Evolutionary conservation across 139 green algal genomes (phyloP).

Genomic region (Volvox africanus): DNA sequence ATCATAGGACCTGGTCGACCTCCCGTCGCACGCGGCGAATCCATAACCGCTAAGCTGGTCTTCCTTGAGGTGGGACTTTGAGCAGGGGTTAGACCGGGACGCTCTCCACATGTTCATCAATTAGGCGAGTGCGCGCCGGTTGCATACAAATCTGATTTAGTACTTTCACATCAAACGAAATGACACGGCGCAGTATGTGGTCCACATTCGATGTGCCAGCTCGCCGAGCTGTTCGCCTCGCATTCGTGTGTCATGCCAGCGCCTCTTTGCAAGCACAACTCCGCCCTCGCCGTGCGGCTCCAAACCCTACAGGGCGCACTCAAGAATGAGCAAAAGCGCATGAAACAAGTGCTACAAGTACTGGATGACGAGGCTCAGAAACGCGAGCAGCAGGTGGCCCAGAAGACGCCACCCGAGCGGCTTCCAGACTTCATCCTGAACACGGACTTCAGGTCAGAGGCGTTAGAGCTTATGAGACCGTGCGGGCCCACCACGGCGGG

Average conservation of each 20-base stretch:
- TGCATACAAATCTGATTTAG: too few species aligned
- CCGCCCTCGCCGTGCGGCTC: neutral
- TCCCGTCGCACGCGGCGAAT: constrained; percentile 13
- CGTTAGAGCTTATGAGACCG: too few species aligned
- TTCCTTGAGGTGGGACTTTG: constrained; percentile 32
- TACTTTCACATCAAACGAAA: too few species aligned
- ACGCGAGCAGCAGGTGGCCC: neutral
- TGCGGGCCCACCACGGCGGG: too few species aligned
- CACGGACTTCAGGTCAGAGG: constrained; percentile 16
- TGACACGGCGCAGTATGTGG: too few species aligned
- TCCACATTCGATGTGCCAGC: neutral
- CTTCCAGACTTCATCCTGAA: neutral
- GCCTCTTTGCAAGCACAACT: neutral
- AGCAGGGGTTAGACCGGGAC: too few species aligned
- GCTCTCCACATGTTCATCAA: too few species aligned
- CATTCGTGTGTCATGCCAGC: neutral
- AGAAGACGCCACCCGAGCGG: neutral
- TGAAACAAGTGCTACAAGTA: constrained; percentile 16
- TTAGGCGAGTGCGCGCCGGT: too few species aligned
- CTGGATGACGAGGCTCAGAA: neutral
- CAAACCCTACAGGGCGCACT: constrained; percentile 5
- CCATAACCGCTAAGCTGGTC: constrained; percentile 10
- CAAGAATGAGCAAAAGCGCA: constrained; percentile 12
- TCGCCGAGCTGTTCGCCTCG: neutral
- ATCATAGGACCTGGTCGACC: constrained; percentile 4